Percentiles rank a stretch among this genome's conserved stretches.
These are phyloP conservation scores for Isabelozyma rhagii DNA, from an alignment of 805 yeast genomes.

Conservation along the genomic window DNA sequence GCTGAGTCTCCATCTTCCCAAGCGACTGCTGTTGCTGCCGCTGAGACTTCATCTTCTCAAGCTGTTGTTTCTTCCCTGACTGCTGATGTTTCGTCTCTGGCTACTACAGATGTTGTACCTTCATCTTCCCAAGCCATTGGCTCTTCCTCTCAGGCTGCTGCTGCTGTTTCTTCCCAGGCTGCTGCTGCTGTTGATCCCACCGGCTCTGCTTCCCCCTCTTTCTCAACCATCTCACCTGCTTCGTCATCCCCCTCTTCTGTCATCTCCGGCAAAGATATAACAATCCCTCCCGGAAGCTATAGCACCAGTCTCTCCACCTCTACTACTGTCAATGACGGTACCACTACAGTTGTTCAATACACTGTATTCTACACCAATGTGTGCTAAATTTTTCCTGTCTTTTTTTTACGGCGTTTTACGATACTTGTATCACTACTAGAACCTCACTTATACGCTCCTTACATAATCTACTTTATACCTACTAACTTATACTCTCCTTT, in stretches of 20 bases:
- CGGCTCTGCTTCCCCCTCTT: neutral
- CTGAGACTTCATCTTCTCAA: neutral
- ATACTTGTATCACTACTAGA: neutral
- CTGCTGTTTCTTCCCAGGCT: neutral
- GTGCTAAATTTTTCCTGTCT: conserved; percentile 4
- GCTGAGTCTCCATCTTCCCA: too few species aligned
- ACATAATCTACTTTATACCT: neutral
- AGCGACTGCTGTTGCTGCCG: too few species aligned
- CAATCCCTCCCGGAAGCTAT: conserved; percentile 19
- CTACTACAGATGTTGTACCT: too few species aligned
- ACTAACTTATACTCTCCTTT: neutral
- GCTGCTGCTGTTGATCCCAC: neutral
- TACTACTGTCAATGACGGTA: conserved; percentile 18
- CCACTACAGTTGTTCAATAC: conserved; percentile 20
- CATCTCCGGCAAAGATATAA: conserved; percentile 6
- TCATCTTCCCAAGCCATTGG: neutral
- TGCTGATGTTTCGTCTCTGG: too few species aligned
- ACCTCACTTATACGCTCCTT: neutral
- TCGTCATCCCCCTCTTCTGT: neutral
- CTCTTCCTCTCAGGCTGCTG: conserved; percentile 3
- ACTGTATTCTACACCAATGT: conserved; percentile 19
- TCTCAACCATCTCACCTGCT: conserved; percentile 2
- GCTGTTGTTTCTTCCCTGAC: too few species aligned
- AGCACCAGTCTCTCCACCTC: conserved; percentile 16
- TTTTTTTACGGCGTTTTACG: neutral